These are phyloP conservation scores for Amphibolis antarctica DNA, from an alignment of 106 monocot genomes.

Conservation along the genomic window DNA sequence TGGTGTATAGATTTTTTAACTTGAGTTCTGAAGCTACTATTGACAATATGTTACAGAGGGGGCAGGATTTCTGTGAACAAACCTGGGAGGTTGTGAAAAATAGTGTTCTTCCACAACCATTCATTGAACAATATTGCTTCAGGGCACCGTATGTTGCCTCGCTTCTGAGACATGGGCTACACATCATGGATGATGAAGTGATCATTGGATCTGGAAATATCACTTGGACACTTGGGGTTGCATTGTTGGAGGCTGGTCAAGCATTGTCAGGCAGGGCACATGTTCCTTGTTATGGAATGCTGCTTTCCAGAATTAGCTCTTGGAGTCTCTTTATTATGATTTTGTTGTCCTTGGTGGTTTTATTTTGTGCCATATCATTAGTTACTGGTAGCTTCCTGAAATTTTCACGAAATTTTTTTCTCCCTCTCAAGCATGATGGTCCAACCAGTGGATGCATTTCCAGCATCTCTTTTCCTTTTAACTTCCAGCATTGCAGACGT, in stretches of 20 bases:
- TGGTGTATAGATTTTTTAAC: constrained; percentile 82
- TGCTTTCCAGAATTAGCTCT: constrained; percentile 25
- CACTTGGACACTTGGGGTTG: constrained; percentile 94
- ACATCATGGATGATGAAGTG: constrained; percentile 55
- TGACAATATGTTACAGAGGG: constrained; percentile 45
- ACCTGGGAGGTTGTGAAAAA: constrained; percentile 66
- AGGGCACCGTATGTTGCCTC: constrained; percentile 84
- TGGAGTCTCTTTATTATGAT: constrained; percentile 25
- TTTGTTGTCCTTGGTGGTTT: constrained; percentile 31
- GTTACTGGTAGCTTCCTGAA: constrained; percentile 34
- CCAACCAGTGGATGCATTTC: constrained; percentile 24
- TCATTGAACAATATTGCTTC: constrained; percentile 94
- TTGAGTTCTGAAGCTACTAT: constrained; percentile 56
- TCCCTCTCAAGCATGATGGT: constrained; percentile 47
- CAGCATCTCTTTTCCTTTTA: constrained; percentile 36
- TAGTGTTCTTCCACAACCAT: constrained; percentile 86
- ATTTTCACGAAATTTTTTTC: constrained; percentile 32
- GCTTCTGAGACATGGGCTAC: constrained; percentile 74
- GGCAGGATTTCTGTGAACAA: constrained; percentile 57
- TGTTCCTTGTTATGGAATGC: constrained; percentile 27
- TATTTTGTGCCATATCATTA: constrained; percentile 37
- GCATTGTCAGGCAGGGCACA: constrained; percentile 42
- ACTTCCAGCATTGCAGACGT: constrained; percentile 54
- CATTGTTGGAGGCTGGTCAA: constrained; percentile 60
- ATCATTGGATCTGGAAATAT: constrained; percentile 86